Conservation (phyloP, 2,329 filamentous ascomycete genomes). For the Calycina marina region DNA sequence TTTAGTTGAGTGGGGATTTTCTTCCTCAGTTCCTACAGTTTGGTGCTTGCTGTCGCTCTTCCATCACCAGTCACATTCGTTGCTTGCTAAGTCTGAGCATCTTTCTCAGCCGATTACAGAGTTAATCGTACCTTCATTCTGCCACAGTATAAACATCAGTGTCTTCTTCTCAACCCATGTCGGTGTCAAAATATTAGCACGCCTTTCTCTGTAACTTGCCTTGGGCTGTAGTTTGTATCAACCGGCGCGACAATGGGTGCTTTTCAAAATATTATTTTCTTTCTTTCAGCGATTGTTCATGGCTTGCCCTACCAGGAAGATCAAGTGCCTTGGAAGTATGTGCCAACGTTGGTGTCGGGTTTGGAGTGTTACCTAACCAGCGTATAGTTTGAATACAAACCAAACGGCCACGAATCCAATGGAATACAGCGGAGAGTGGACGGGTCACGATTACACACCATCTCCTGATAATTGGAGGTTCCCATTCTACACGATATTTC, state of each 20-base stretch:
- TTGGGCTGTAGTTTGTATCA: not conserved
- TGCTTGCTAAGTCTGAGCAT: no score
- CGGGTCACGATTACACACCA: slow-evolving; percentile 32
- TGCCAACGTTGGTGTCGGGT: not conserved
- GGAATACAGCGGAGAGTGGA: slow-evolving; percentile 43
- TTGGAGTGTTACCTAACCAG: not conserved
- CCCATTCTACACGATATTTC: slow-evolving; percentile 49
- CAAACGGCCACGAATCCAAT: slow-evolving; percentile 36
- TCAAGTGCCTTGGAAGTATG: slow-evolving; percentile 5
- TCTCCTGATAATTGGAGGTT: slow-evolving; percentile 50
- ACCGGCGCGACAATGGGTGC: not conserved
- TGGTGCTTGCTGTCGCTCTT: no score
- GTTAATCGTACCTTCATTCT: no score
- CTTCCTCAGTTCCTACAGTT: no score
- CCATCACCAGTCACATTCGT: no score
- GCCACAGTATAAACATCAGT: no score
- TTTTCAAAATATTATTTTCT: not conserved
- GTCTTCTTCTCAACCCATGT: no score
- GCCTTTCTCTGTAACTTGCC: no score
- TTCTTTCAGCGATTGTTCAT: slow-evolving; percentile 4
- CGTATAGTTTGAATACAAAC: slow-evolving; percentile 47
- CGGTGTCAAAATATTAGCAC: no score
- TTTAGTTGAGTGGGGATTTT: no score
- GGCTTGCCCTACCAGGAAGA: slow-evolving; percentile 5
- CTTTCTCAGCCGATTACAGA: no score